Evolutionary conservation across 1,284 basidiomycete genomes (phyloP), one percentile per base, ranked within the genome.

Genomic region (Microbotryum violaceum): DNA sequence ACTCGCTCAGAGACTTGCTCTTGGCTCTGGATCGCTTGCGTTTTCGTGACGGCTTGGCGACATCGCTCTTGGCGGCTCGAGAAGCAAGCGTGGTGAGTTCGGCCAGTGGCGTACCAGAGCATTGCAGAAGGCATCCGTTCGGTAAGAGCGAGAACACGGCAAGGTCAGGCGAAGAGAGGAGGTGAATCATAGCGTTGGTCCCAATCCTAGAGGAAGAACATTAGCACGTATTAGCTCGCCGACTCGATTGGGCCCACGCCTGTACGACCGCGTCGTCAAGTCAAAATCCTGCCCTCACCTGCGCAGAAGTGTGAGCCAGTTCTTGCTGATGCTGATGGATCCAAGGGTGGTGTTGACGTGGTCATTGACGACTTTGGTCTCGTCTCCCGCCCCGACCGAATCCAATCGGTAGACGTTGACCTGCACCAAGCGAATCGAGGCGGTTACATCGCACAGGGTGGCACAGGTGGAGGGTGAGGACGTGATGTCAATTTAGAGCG

Each of bases 121-220:
- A 73, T 74, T 93, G 90, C 64, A 85, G 87, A 18, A 86, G 80
- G 70, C 87, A 91, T n/a, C 82, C 83, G 67, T 90, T 89, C 0
- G 85, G 83, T 8, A 93, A 72, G 2, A 84, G 77, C 16, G 85
- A 72, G 71, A 91, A 93, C 27, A 91, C 70, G 18, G 82, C 85
- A 0, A 86, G 85, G 58, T 84, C 79, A 1, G 83, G 81, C 18
- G 58, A 52, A 9, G 56, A 33, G 49, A 93, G 79, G 8, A 93
- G 78, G 73, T 89, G 85, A 18, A 85, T 74, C 79, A 92, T 84
- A 1, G 81, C 79, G 66, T 83, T 82, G 31, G 82, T 80, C 0
- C 90, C 89, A 12, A 88, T 80, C 63, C 87, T 90, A 3, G n/a
- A 5, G 1, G 49, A 23, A 2, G 27, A 21, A 8, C 25, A 8